These are phyloP conservation scores for Fusarium sp. DNA, from an alignment of 2,329 filamentous ascomycete genomes.

Conservation along the genomic window DNA sequence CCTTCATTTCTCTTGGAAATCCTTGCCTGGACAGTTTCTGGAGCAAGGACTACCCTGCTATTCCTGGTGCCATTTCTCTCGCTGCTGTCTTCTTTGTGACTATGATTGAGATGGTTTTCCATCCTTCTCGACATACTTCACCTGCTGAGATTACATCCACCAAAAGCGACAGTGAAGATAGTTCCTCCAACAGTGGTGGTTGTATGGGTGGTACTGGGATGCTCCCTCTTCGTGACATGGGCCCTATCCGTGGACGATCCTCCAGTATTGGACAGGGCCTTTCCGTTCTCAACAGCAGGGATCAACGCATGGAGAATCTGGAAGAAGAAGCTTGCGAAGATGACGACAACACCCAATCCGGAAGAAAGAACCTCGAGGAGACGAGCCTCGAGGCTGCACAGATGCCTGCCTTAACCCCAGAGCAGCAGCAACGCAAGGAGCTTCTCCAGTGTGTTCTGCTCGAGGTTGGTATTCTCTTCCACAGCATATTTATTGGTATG, in stretches of 20 bases:
- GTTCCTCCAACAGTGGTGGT: conserved; percentile 31
- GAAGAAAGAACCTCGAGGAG: conserved; percentile 43
- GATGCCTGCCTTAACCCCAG: conserved; percentile 54
- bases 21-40: conserved; percentile 81
- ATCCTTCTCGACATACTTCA: conserved; percentile 56
- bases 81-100: conserved; percentile 83
- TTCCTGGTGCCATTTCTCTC: conserved; percentile 86
- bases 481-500: conserved; percentile 86
- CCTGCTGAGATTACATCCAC: conserved; percentile 30
- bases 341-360: conserved; percentile 22
- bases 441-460: conserved; percentile 82
- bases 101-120: conserved; percentile 79
- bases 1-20: conserved; percentile 72
- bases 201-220: conserved; percentile 48
- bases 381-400: conserved; percentile 45
- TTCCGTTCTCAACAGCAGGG: conserved; percentile 48
- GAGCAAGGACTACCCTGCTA: conserved; percentile 79
- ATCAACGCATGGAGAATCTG: conserved; percentile 30
- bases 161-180: background rate
- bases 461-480: conserved; percentile 76
- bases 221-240: conserved; percentile 53
- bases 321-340: conserved; percentile 35
- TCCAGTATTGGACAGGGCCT: conserved; percentile 54
- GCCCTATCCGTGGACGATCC: conserved; percentile 52
- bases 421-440: conserved; percentile 73